Conservation (phyloP, 805 yeast species). For the Starmerella vitae region DNA sequence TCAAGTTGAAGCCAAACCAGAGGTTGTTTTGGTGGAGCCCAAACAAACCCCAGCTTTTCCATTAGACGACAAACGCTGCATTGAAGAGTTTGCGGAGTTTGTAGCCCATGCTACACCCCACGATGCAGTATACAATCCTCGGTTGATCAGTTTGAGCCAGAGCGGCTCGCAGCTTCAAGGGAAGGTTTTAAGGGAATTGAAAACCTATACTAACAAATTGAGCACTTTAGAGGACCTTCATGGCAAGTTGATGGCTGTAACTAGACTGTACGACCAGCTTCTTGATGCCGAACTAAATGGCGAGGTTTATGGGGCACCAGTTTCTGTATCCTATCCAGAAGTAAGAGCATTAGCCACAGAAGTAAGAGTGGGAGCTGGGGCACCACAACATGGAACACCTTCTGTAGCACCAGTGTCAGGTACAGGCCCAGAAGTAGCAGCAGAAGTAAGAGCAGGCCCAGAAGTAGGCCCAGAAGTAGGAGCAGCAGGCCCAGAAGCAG, state of each 20-base stretch:
- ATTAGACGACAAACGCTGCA: constrained; percentile 7
- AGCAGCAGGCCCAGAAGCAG: too few species aligned
- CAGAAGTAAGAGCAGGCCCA: too few species aligned
- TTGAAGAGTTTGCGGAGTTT: constrained; percentile 7
- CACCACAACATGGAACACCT: neutral
- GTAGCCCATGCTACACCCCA: constrained; percentile 17
- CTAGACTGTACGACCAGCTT: constrained; percentile 19
- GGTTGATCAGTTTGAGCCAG: constrained; percentile 14
- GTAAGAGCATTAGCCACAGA: neutral
- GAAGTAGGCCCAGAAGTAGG: too few species aligned
- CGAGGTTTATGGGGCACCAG: constrained; percentile 2
- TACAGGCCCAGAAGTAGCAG: neutral
- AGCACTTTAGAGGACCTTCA: constrained; percentile 20
- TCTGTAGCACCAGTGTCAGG: neutral
- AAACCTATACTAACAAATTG: constrained; percentile 17
- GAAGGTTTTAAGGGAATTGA: constrained; percentile 17
- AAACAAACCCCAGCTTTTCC: constrained; percentile 5
- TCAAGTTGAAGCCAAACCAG: neutral
- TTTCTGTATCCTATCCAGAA: neutral
- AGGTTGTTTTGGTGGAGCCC: neutral
- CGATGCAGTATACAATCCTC: constrained; percentile 18
- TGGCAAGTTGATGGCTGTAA: constrained; percentile 19
- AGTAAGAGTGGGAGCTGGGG: neutral
- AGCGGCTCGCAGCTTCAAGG: constrained; percentile 19
- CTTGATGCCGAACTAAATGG: constrained; percentile 21